Evolutionary conservation across 805 yeast genomes (phyloP), one percentile per base, ranked within the genome.

Genomic region (Wickerhamiella slavikovae): DNA sequence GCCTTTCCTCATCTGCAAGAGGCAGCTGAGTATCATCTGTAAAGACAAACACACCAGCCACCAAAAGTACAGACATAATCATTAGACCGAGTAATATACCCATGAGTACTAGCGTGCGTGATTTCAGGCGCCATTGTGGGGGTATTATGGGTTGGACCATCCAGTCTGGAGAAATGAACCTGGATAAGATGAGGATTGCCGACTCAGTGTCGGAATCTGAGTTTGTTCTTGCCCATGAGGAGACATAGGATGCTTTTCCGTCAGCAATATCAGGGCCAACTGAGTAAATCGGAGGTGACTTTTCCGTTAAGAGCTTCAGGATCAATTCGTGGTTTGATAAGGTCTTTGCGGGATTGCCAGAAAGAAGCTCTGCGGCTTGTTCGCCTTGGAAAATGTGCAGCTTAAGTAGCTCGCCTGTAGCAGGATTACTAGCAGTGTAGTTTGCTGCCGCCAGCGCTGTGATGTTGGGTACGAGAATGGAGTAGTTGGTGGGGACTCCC

Each of bases 391-490:
- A 56, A 17, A 79, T 54, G 46, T 83, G 96, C 29, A 78, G 52
- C 29, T 61, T 62, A 22, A 78, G 52, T 34, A 82, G 64, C 3
- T 14, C 20, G 17, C 28, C 38, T n/a, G 40, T 30, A 14, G 29
- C 29, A 4, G 37, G 37, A 10, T 65, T 60, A 24, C 57, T 57
- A 4, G 52, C 41, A 17, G 66, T 61, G 30, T 64, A 59, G 38
- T 67, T 72, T 21, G 60, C 67, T 35, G 58, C 52, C 7, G 45
- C 39, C 34, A 80, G 46, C 1, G 80, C 66, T 12, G 61, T 60
- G 3, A 66, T 52, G 0, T 72, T 60, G 1, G 96, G 95, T 0
- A 80, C 63, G 16, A 83, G 49, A n/a, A 82, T 47, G 0, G 94
- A 77, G 45, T 57, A 60, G 28, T 56, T 49, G 15, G 56, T 45